Percentiles rank a stretch among this genome's conserved stretches.
Evolutionary conservation across 495 filamentous ascomycete genomes (phyloP).

Genomic region (Podospora appendiculata): DNA sequence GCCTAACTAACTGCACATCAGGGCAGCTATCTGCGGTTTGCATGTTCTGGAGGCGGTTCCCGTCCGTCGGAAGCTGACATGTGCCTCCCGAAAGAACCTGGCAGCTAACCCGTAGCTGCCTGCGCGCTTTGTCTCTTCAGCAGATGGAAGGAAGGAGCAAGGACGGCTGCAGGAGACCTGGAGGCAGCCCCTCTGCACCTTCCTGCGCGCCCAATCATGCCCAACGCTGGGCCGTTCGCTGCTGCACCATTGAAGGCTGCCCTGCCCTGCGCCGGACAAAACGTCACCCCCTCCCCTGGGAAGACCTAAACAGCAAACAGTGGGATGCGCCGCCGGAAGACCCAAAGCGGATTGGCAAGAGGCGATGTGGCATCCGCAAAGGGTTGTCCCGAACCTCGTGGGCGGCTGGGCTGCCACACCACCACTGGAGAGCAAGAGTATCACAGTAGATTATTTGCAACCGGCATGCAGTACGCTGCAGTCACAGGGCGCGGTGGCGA

Average conservation of each 20-base stretch:
- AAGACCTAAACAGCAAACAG: background rate
- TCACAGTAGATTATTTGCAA: background rate
- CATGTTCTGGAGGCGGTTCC: background rate
- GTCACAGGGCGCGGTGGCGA: constrained; percentile 6
- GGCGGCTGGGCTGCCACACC: constrained; percentile 5
- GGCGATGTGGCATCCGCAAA: constrained; percentile 12
- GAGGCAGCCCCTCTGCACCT: background rate
- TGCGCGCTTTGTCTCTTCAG: too few relatives aligned
- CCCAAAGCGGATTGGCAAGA: constrained; percentile 14
- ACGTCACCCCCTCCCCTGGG: background rate
- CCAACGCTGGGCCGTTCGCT: constrained; percentile 1
- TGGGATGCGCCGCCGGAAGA: constrained; percentile 12
- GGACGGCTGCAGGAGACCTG: background rate
- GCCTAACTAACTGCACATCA: too few relatives aligned
- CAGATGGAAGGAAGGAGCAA: too few relatives aligned
- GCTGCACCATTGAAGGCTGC: too few relatives aligned
- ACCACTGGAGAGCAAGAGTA: too few relatives aligned
- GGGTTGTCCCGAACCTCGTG: constrained; percentile 13
- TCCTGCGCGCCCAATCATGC: constrained; percentile 18
- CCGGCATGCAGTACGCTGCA: constrained; percentile 13
- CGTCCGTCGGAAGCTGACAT: background rate
- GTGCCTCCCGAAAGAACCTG: background rate
- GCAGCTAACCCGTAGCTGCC: background rate
- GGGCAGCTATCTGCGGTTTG: background rate
- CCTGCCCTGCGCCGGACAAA: background rate